phyloP scores from a whole-genome alignment of 805 yeast genomes.

The Starmera pachycereana region DNA sequence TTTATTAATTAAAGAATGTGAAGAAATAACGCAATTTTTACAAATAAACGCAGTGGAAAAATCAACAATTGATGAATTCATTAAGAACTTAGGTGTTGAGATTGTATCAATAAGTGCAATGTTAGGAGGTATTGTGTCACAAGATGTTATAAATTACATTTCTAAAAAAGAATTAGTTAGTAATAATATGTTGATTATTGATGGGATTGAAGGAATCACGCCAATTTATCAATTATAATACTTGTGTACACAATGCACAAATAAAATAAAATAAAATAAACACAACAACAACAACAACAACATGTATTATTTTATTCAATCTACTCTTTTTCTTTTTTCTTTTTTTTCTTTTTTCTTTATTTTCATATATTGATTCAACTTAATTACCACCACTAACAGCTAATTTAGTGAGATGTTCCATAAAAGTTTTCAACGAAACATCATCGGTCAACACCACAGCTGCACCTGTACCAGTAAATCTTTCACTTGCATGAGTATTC shows the following conservation, averaged over 20 bases:
- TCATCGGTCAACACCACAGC: slow-evolving; percentile 95
- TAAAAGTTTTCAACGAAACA: slow-evolving; percentile 87
- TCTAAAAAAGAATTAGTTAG: slow-evolving; percentile 72
- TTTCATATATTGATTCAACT: background rate
- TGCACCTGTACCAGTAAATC: slow-evolving; percentile 34
- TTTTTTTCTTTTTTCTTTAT: too few relatives aligned
- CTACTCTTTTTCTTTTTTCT: too few relatives aligned
- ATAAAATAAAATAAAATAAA: too few relatives aligned
- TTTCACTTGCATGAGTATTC: slow-evolving; percentile 58
- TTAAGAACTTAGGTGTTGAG: slow-evolving; percentile 39
- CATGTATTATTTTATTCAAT: too few relatives aligned
- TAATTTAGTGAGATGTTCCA: slow-evolving; percentile 87
- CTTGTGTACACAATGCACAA: too few relatives aligned
- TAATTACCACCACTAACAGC: slow-evolving; percentile 46
- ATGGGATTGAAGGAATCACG: slow-evolving; percentile 61
- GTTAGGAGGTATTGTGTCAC: slow-evolving; percentile 83
- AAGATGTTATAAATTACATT: slow-evolving; percentile 77
- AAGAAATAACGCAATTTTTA: slow-evolving; percentile 24
- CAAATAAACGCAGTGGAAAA: slow-evolving; percentile 32
- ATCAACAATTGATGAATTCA: slow-evolving; percentile 25
- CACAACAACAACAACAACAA: too few relatives aligned
- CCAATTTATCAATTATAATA: slow-evolving; percentile 54
- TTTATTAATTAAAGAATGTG: slow-evolving; percentile 21
- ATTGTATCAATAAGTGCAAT: slow-evolving; percentile 80
- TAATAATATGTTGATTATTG: slow-evolving; percentile 70